Percentiles rank a stretch among this genome's conserved stretches.
These are phyloP conservation scores for Neurospora pannonica DNA, from an alignment of 495 filamentous ascomycete genomes.

Conservation along the genomic window DNA sequence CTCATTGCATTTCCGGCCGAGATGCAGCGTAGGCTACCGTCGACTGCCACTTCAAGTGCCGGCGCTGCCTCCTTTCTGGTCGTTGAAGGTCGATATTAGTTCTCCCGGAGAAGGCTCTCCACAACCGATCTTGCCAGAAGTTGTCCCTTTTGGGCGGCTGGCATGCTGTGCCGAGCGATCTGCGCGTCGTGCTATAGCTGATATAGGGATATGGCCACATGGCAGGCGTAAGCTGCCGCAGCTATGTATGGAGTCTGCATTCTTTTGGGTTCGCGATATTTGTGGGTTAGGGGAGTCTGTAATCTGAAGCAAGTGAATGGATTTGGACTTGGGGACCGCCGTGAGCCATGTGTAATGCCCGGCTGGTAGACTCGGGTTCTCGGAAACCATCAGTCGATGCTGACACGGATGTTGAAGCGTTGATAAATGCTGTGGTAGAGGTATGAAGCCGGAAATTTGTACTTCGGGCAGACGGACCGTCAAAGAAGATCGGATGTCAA, in stretches of 20 bases:
- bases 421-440: neutral
- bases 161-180: neutral
- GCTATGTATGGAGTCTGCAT: too few species aligned
- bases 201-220: too few species aligned
- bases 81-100: neutral
- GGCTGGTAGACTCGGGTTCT: too few species aligned
- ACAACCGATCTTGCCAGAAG: neutral
- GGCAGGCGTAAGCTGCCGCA: too few species aligned
- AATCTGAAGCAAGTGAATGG: too few species aligned
- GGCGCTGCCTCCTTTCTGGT: neutral
- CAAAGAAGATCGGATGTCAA: neutral
- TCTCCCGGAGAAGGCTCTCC: neutral
- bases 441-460: neutral
- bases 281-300: too few species aligned
- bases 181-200: too few species aligned
- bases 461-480: neutral
- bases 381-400: too few species aligned
- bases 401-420: too few species aligned
- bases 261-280: too few species aligned
- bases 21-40: neutral
- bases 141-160: neutral
- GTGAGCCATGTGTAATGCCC: too few species aligned
- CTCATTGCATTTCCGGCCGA: neutral
- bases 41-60: neutral
- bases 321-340: too few species aligned